Conservation (phyloP, 1,284 basidiomycete species). For the Leccinum angustisporum region DNA sequence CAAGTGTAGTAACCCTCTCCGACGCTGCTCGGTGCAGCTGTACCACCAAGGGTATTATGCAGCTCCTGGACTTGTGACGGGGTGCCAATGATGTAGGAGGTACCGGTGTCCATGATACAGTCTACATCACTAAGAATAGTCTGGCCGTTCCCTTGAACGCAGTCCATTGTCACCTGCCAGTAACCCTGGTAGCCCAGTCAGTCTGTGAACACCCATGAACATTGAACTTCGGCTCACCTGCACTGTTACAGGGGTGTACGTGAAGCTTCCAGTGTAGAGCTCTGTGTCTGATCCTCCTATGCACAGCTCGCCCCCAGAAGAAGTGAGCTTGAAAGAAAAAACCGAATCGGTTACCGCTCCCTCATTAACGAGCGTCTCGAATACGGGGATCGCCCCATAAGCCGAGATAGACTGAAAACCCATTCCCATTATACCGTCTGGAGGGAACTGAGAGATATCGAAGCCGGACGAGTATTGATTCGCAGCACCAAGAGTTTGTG, state of each 20-base stretch:
- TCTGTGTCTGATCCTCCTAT: slow-evolving; percentile 38
- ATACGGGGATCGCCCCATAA: background rate
- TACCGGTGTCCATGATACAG: slow-evolving; percentile 44
- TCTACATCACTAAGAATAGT: slow-evolving; percentile 12
- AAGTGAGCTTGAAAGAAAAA: slow-evolving; percentile 43
- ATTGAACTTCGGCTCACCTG: slow-evolving; percentile 10
- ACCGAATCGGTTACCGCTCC: slow-evolving; percentile 10
- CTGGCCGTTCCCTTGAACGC: slow-evolving; percentile 12
- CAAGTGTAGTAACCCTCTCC: slow-evolving; percentile 18
- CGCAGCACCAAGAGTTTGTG: background rate
- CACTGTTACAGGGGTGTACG: slow-evolving; percentile 15
- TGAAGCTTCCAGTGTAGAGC: slow-evolving; percentile 19
- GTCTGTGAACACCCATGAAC: background rate
- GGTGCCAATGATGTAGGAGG: slow-evolving; percentile 50
- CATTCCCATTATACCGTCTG: background rate
- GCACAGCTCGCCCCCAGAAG: slow-evolving; percentile 39
- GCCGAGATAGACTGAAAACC: background rate
- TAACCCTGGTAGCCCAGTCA: slow-evolving; percentile 20
- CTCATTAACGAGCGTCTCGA: background rate
- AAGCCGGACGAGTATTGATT: background rate
- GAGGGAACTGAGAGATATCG: background rate
- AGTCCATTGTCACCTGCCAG: slow-evolving; percentile 33
- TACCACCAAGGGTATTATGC: slow-evolving; percentile 31
- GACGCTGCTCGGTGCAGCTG: background rate
- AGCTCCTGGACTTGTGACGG: slow-evolving; percentile 41